phyloP scores from a whole-genome alignment of 129 eudicot species.

The Flaveria brownii region DNA sequence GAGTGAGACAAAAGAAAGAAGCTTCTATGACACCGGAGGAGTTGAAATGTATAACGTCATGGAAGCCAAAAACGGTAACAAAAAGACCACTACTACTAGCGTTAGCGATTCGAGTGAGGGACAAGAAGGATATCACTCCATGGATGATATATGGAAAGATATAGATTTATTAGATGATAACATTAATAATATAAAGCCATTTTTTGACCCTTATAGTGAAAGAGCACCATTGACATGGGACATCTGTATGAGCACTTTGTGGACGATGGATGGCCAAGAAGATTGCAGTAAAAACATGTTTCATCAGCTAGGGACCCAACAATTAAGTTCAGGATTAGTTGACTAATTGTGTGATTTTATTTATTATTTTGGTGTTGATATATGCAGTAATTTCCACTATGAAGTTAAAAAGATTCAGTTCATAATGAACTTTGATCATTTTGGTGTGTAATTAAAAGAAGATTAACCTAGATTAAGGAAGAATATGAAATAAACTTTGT shows the following conservation, averaged over 20 bases:
- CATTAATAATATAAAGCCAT: slow-evolving; percentile 40
- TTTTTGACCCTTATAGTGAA: slow-evolving; percentile 38
- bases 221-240: slow-evolving; percentile 63
- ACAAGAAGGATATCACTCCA: slow-evolving; percentile 44
- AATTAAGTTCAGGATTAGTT: slow-evolving; percentile 28
- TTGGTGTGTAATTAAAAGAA: slow-evolving; percentile 12
- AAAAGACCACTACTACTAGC: slow-evolving; percentile 17
- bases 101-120: slow-evolving; percentile 8
- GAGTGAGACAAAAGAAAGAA: slow-evolving; percentile 31
- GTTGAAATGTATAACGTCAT: slow-evolving; percentile 10
- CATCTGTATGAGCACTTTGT: slow-evolving; percentile 42
- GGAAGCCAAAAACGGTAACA: slow-evolving; percentile 25
- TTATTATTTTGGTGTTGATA: slow-evolving; percentile 33
- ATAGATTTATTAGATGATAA: slow-evolving; percentile 44
- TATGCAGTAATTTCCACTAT: slow-evolving; percentile 32
- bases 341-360: slow-evolving; percentile 27
- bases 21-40: slow-evolving; percentile 58
- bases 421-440: neutral
- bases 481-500: slow-evolving; percentile 7
- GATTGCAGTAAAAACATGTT: slow-evolving; percentile 33
- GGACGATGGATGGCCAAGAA: slow-evolving; percentile 55
- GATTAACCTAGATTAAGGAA: slow-evolving; percentile 11
- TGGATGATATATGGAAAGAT: slow-evolving; percentile 85
- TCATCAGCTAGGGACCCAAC: slow-evolving; percentile 25
- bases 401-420: slow-evolving; percentile 7